Conservation (phyloP, 306 rosid species). For the Lathyrus sativus region DNA sequence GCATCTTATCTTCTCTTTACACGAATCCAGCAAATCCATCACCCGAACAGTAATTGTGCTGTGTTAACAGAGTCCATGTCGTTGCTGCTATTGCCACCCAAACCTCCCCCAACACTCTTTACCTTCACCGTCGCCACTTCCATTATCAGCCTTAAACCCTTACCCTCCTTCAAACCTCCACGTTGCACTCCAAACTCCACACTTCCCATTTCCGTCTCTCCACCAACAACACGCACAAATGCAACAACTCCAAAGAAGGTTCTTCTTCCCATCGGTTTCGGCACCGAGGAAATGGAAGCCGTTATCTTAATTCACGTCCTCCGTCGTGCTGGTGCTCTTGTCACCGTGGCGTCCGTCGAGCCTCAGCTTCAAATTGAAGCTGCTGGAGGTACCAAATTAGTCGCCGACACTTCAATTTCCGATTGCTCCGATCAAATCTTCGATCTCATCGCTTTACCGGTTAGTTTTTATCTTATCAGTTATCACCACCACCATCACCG, state of each 20-base stretch:
- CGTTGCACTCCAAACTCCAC: slow-evolving; percentile 47
- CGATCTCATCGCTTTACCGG: slow-evolving; percentile 92
- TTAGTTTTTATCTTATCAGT: slow-evolving; percentile 36
- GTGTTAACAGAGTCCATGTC: slow-evolving; percentile 44
- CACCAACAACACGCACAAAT: slow-evolving; percentile 1
- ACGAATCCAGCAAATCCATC: neutral
- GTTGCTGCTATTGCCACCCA: slow-evolving; percentile 34
- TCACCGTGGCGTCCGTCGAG: slow-evolving; percentile 92
- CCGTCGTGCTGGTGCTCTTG: slow-evolving; percentile 93
- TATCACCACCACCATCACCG: neutral
- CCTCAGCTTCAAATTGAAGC: slow-evolving; percentile 75
- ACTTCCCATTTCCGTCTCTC: slow-evolving; percentile 45
- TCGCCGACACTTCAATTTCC: slow-evolving; percentile 72
- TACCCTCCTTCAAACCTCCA: slow-evolving; percentile 40
- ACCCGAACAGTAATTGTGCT: neutral
- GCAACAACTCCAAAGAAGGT: slow-evolving; percentile 65
- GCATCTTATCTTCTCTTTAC: no score
- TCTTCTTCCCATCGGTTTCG: slow-evolving; percentile 83
- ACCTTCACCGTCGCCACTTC: slow-evolving; percentile 26
- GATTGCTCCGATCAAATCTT: slow-evolving; percentile 66
- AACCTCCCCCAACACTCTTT: slow-evolving; percentile 41
- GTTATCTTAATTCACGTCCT: slow-evolving; percentile 78
- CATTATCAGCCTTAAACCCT: slow-evolving; percentile 31
- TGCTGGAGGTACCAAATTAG: slow-evolving; percentile 70
- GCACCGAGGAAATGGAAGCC: slow-evolving; percentile 98